These are phyloP conservation scores for Claviceps africana DNA, from an alignment of 2,329 filamentous ascomycete species.

Conservation along the genomic window DNA sequence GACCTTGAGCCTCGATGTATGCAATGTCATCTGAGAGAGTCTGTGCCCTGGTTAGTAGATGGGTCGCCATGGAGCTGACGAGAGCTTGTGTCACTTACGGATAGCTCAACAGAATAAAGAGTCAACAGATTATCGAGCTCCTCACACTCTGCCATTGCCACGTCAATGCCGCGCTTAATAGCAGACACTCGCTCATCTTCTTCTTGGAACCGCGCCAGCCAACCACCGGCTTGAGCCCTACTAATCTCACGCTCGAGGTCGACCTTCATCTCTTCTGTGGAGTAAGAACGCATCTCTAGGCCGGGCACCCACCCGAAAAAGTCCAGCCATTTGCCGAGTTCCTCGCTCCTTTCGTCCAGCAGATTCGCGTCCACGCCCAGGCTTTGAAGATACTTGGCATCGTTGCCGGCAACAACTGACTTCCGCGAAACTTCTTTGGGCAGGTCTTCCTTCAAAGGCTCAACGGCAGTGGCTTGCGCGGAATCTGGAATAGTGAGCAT, in stretches of 20 bases:
- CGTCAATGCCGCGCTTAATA: constrained; percentile 74
- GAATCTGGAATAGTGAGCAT: constrained; percentile 39
- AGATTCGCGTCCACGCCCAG: constrained; percentile 65
- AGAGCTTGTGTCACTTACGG: constrained; percentile 40
- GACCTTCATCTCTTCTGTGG: constrained; percentile 64
- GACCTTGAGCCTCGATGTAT: constrained; percentile 93
- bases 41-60: constrained; percentile 28
- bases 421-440: constrained; percentile 39
- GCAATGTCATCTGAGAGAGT: constrained; percentile 91
- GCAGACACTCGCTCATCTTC: constrained; percentile 83
- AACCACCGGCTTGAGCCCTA: constrained; percentile 81
- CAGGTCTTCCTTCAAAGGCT: constrained; percentile 15
- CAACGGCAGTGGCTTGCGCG: constrained; percentile 24
- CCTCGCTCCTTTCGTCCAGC: constrained; percentile 61
- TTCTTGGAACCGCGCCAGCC: constrained; percentile 70
- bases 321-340: constrained; percentile 70
- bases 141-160: constrained; percentile 87
- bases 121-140: constrained; percentile 90
- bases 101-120: constrained; percentile 85
- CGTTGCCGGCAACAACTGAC: constrained; percentile 55
- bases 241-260: constrained; percentile 81
- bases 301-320: constrained; percentile 81
- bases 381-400: constrained; percentile 61
- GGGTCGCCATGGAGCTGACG: not conserved
- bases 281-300: constrained; percentile 57